Percentiles rank a stretch among this genome's conserved stretches.
Evolutionary conservation across 2,329 filamentous ascomycete genomes (phyloP).

Genomic region (Amauroascus verrucosus): DNA sequence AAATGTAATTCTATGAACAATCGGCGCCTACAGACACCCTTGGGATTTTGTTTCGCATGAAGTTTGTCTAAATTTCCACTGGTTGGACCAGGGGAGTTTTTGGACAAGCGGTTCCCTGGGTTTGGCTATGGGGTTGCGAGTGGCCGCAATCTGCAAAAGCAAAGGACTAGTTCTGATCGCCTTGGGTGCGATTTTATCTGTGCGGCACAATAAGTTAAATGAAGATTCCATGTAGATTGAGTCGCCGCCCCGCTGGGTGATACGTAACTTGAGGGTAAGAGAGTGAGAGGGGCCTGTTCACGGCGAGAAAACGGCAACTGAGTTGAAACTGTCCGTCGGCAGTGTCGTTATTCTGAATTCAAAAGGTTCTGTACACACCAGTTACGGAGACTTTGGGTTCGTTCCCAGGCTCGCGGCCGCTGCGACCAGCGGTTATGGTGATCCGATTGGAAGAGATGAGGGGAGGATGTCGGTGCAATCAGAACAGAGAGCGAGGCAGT

Average conservation of each 20-base stretch:
- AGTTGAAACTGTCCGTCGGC: background rate
- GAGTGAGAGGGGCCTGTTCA: background rate
- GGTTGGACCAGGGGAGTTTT: background rate
- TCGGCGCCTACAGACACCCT: background rate
- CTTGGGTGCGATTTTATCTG: background rate
- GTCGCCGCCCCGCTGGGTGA: background rate
- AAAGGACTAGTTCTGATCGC: background rate
- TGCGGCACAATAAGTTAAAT: conserved; percentile 7
- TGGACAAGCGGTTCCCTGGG: background rate
- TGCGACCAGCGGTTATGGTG: background rate
- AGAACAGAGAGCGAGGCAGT: conserved; percentile 3
- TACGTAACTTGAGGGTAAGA: background rate
- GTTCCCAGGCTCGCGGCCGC: background rate
- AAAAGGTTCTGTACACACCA: background rate
- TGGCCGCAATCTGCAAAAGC: background rate
- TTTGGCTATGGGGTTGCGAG: background rate
- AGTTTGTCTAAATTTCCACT: background rate
- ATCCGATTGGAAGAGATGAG: background rate
- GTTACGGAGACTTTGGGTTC: too few relatives aligned
- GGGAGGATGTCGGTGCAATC: conserved; percentile 3
- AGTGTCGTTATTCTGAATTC: background rate
- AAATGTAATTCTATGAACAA: background rate
- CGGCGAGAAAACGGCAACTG: background rate
- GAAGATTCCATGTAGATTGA: background rate
- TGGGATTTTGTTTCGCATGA: background rate